Conservation (phyloP, 164 flowering plant species). For the Vitis rotundifolia region DNA sequence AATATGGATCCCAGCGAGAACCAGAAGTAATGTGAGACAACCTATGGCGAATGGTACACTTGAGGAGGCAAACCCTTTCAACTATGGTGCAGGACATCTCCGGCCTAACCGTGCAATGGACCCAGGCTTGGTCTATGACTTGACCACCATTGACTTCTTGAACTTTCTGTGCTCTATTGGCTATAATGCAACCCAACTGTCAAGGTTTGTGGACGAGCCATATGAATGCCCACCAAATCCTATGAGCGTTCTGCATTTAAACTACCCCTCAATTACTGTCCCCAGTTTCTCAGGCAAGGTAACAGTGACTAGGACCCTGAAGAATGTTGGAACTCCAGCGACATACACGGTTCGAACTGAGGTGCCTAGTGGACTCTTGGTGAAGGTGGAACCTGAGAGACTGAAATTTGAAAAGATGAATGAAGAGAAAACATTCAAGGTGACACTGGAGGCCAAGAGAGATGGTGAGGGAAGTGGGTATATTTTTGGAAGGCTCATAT, state of each 20-base stretch:
- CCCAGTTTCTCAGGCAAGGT: too few species aligned
- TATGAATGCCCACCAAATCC: neutral
- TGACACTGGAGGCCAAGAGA: slow-evolving; percentile 15
- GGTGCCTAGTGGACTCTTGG: too few species aligned
- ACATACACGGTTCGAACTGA: too few species aligned
- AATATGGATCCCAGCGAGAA: neutral
- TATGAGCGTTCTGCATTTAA: neutral
- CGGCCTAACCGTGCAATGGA: neutral
- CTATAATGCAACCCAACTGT: too few species aligned
- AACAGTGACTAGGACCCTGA: too few species aligned
- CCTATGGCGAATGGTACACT: neutral
- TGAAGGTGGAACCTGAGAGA: slow-evolving; percentile 20
- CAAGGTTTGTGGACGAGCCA: neutral
- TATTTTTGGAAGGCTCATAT: slow-evolving; percentile 20
- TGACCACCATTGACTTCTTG: too few species aligned
- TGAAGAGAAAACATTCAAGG: slow-evolving; percentile 31
- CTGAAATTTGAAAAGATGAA: slow-evolving; percentile 27
- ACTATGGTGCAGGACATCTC: neutral
- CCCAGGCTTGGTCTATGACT: too few species aligned
- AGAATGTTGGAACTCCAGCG: too few species aligned
- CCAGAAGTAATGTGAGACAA: neutral
- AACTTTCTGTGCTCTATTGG: too few species aligned
- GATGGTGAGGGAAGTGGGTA: neutral
- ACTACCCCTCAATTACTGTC: slow-evolving; percentile 1
- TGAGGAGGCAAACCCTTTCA: neutral